Percentiles rank a stretch among this genome's conserved stretches.
Conservation (phyloP, 805 yeast genomes). For the Schwanniomyces vanrijiae region DNA sequence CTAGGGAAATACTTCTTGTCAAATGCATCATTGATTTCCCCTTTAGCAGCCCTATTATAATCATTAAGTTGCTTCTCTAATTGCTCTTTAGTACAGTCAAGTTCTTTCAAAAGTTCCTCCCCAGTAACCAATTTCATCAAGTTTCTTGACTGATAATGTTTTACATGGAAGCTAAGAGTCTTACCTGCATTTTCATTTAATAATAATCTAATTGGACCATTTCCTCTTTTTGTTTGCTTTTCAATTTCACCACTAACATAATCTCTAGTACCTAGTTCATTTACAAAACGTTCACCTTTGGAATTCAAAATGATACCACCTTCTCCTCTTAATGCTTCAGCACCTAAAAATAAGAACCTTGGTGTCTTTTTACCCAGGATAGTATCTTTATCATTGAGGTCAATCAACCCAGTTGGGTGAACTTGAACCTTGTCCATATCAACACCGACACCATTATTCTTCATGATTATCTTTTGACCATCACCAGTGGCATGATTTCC, state of each 20-base stretch:
- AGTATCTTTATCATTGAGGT: conserved; percentile 44
- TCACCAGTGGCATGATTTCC: conserved; percentile 65
- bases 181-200: conserved; percentile 47
- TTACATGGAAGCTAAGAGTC: conserved; percentile 49
- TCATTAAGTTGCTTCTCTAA: conserved; percentile 33
- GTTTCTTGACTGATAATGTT: conserved; percentile 56
- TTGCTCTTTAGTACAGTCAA: conserved; percentile 26
- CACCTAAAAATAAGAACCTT: conserved; percentile 58
- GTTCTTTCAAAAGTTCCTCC: conserved; percentile 40
- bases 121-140: conserved; percentile 51
- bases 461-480: conserved; percentile 56
- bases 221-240: conserved; percentile 36
- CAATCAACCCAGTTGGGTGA: conserved; percentile 66
- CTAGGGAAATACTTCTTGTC: conserved; percentile 52
- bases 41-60: conserved; percentile 44
- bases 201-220: conserved; percentile 51
- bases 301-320: conserved; percentile 59
- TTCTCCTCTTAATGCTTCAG: conserved; percentile 65
- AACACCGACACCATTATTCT: conserved; percentile 53
- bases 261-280: conserved; percentile 61
- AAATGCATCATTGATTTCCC: conserved; percentile 40
- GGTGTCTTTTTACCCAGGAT: conserved; percentile 39
- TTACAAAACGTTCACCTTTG: conserved; percentile 56
- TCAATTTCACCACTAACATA: conserved; percentile 59
- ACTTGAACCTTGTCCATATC: conserved; percentile 68